Base-by-base conservation (phyloP, 306 rosid genomes). In the Cyamopsis tetragonoloba region DNA sequence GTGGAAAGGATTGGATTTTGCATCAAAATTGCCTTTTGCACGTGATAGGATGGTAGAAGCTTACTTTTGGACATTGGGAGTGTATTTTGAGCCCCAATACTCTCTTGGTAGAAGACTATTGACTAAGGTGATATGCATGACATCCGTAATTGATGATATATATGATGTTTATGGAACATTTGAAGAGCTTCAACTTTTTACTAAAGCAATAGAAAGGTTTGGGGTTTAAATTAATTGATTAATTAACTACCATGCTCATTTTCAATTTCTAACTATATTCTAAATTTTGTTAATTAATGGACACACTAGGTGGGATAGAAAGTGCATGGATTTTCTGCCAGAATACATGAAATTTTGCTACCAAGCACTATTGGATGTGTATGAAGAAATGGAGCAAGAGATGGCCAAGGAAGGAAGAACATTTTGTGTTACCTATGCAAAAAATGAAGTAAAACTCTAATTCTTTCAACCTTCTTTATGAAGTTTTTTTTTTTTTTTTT, bases 151-250 rank as follows among this genome's bases (percentile, higher is more conserved):
- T 19, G 86, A 81, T 50, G 86, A 82, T 54, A 71, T 57, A 13
- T 80, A 71, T 31, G 90, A 85, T 48, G 84, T 31, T 1, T 74
- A 66, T 51, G 90, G 85, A 0, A 77, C 85, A 6, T 18, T 74
- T 11, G 77, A 79, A 62, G 87, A 85, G 15, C 75, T 85, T 6
- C 35, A 46, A 4, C 18, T 70, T 28, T 37, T 85, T 13, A 82
- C 79, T 0, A 17, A 50, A 27, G 85, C 83, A 41, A 49, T 82
- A 3, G 74, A 79, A 5, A 82, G 87, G 87, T 83, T 37, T 31
- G 53, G 5, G 1, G 3, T 27, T 6, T 13, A 31, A 8, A 23
- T 53, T 22, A 30, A 2, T 0, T 11, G 3, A 6, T 0, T 7
- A 30, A 0, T 18, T 64, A n/a, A n/a, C n/a, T n/a, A n/a, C n/a